phyloP scores from a whole-genome alignment of 2,329 filamentous ascomycete species.

The Botryotinia globosa region DNA sequence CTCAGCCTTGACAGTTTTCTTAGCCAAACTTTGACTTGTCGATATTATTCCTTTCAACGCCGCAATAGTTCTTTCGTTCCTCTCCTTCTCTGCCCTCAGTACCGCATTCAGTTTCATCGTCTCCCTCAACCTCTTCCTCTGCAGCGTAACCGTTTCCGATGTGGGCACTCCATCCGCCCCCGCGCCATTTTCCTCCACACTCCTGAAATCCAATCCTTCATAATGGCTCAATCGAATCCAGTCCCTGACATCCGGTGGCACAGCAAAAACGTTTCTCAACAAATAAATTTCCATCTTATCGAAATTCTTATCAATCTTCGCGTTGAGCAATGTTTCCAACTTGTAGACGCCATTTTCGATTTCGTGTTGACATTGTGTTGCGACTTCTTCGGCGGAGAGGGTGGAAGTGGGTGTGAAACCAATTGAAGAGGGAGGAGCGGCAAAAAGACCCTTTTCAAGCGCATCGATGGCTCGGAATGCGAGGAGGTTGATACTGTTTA shows the following conservation, averaged over 20 bases:
- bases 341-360: constrained; percentile 87
- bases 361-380: constrained; percentile 59
- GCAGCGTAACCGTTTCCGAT: constrained; percentile 64
- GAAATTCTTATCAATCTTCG: constrained; percentile 79
- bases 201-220: constrained; percentile 45
- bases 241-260: constrained; percentile 66
- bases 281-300: constrained; percentile 88
- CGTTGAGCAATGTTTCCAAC: constrained; percentile 76
- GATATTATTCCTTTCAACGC: constrained; percentile 60
- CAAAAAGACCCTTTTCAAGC: constrained; percentile 77
- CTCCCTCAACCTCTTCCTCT: constrained; percentile 72
- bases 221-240: constrained; percentile 88
- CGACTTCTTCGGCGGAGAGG: constrained; percentile 42
- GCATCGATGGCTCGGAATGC: constrained; percentile 86
- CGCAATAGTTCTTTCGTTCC: constrained; percentile 68
- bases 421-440: constrained; percentile 69
- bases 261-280: constrained; percentile 77
- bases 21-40: constrained; percentile 26
- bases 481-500: constrained; percentile 92
- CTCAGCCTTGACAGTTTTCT: constrained; percentile 27
- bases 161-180: constrained; percentile 46
- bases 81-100: constrained; percentile 65
- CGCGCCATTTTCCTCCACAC: constrained; percentile 37
- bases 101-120: constrained; percentile 71
- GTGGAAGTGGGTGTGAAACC: constrained; percentile 64